Conservation (phyloP, 805 yeast genomes). For the Wickerhamomyces xylosicus region DNA sequence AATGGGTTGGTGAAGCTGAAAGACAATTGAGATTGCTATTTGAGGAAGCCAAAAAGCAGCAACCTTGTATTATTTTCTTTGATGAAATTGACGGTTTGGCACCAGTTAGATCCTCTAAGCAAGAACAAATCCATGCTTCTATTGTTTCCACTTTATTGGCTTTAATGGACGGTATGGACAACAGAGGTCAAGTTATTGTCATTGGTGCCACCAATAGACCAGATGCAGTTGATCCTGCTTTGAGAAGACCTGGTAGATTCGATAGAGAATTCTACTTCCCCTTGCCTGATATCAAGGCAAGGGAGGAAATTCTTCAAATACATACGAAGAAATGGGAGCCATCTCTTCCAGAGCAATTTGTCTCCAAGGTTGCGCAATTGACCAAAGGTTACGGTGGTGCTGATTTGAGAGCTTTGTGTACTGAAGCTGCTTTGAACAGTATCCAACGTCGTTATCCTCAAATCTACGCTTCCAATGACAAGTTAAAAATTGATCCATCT, state of each 20-base stretch:
- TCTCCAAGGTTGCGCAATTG: conserved; percentile 57
- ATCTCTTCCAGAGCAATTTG: conserved; percentile 45
- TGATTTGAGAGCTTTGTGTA: conserved; percentile 85
- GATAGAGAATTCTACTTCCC: conserved; percentile 97
- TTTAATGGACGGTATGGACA: conserved; percentile 98
- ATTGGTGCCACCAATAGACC: conserved; percentile 98
- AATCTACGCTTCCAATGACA: conserved; percentile 68
- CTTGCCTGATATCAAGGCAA: conserved; percentile 71
- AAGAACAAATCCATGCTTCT: conserved; percentile 96
- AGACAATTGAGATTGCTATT: conserved; percentile 82
- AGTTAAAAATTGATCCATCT: conserved; percentile 61
- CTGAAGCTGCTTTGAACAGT: conserved; percentile 89
- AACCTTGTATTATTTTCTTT: conserved; percentile 91
- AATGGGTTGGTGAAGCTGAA: conserved; percentile 99
- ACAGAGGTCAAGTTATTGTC: conserved; percentile 94
- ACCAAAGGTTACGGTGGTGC: conserved; percentile 99
- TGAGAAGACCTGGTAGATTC: conserved; percentile 93
- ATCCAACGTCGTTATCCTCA: conserved; percentile 92
- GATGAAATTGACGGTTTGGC: conserved; percentile 98
- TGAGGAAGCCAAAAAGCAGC: conserved; percentile 93
- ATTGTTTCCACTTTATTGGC: conserved; percentile 93
- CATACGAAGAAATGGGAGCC: conserved; percentile 90
- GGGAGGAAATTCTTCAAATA: conserved; percentile 69
- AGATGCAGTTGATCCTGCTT: conserved; percentile 96
- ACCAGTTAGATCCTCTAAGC: conserved; percentile 94